These are phyloP conservation scores for Microbotryum scabiosae DNA, from an alignment of 1,284 basidiomycete species.

Conservation along the genomic window DNA sequence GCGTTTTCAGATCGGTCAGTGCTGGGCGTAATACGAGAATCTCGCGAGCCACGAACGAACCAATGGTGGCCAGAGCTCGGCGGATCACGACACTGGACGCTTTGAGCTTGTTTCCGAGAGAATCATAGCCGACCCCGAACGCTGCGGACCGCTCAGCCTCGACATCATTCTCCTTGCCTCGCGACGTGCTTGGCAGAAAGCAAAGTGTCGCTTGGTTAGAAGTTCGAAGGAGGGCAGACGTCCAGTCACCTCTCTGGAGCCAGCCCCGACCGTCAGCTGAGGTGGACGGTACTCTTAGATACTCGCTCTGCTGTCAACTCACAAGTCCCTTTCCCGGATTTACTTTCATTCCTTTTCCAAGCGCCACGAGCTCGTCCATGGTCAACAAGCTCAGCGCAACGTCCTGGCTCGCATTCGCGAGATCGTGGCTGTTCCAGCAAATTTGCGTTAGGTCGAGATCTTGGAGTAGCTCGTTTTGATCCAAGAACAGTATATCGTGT, in stretches of 20 bases:
- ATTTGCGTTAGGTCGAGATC: conserved; percentile 3
- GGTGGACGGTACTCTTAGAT: no score
- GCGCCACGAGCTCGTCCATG: conserved; percentile 16
- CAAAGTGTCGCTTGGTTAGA: conserved; percentile 24
- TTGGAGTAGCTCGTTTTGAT: no score
- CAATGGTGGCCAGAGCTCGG: conserved; percentile 18
- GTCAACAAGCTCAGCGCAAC: conserved; percentile 10
- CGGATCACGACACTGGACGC: conserved; percentile 11
- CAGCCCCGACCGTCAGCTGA: not conserved
- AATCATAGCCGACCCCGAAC: conserved; percentile 17
- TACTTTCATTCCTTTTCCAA: conserved; percentile 27
- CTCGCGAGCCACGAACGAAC: conserved; percentile 1
- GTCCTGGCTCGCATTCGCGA: conserved; percentile 13
- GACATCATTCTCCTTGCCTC: not conserved
- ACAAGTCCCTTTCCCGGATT: conserved; percentile 3
- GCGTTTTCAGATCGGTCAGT: not conserved
- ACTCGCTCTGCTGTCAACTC: no score
- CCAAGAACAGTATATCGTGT: not conserved
- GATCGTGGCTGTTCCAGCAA: conserved; percentile 2
- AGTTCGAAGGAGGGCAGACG: conserved; percentile 19
- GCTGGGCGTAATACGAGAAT: conserved; percentile 4
- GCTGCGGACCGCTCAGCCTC: not conserved
- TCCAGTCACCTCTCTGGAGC: conserved; percentile 22
- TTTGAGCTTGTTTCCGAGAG: conserved; percentile 22
- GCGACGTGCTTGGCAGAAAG: conserved; percentile 3